These are phyloP conservation scores for Boletus rubropictus DNA, from an alignment of 768 basidiomycete species.

Conservation along the genomic window DNA sequence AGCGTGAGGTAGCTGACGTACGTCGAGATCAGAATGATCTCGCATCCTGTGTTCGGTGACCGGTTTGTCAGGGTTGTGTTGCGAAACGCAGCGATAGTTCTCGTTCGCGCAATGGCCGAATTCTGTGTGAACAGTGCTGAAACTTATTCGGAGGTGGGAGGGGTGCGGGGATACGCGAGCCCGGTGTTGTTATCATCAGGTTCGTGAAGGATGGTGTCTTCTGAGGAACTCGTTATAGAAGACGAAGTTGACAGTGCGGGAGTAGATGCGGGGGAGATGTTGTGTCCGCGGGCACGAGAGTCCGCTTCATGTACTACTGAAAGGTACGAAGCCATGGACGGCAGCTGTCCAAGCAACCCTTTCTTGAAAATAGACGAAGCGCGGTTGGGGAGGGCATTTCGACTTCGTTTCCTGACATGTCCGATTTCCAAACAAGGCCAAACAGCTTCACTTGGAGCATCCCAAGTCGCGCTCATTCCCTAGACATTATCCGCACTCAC, in stretches of 20 bases:
- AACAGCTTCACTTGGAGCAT: slow-evolving; percentile 11
- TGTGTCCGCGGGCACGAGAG: slow-evolving; percentile 52
- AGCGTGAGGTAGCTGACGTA: slow-evolving; percentile 93
- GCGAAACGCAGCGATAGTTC: slow-evolving; percentile 60
- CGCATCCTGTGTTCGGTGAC: slow-evolving; percentile 57
- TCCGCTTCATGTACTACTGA: slow-evolving; percentile 61
- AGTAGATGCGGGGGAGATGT: slow-evolving; percentile 52
- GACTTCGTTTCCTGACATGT: slow-evolving; percentile 2
- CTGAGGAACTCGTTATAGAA: slow-evolving; percentile 61
- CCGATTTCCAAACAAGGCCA: slow-evolving; percentile 19
- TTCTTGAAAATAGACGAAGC: slow-evolving; percentile 53
- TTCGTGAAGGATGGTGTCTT: slow-evolving; percentile 60
- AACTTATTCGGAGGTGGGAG: slow-evolving; percentile 80
- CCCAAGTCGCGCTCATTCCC: background rate
- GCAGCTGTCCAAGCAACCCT: slow-evolving; percentile 30
- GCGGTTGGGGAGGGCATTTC: slow-evolving; percentile 61
- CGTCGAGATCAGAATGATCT: slow-evolving; percentile 81
- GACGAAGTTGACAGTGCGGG: slow-evolving; percentile 73
- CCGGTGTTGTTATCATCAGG: slow-evolving; percentile 49
- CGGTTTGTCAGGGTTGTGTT: slow-evolving; percentile 44
- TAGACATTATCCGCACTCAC: background rate
- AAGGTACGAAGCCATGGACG: slow-evolving; percentile 50
- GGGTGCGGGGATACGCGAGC: slow-evolving; percentile 53
- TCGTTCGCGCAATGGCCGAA: slow-evolving; percentile 88
- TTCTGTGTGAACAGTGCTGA: slow-evolving; percentile 78